phyloP scores from a whole-genome alignment of 2,329 filamentous ascomycete species.

The Scedosporium apiospermum region DNA sequence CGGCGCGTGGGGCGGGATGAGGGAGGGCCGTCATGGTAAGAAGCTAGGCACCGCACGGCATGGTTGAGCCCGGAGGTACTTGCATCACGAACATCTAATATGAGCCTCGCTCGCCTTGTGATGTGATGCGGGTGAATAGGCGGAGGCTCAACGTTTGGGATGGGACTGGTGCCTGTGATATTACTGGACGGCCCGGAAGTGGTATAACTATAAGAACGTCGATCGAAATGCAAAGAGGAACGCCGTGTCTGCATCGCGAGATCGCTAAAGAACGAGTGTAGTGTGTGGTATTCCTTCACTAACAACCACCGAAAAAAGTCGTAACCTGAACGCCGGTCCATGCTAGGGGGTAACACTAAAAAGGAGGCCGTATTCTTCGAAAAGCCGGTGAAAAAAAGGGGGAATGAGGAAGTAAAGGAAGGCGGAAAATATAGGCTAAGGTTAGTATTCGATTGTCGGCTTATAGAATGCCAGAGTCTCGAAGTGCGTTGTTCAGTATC shows the following conservation, averaged over 20 bases:
- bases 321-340: conserved; percentile 13
- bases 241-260: background rate
- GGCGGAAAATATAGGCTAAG: conserved; percentile 8
- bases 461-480: conserved; percentile 86
- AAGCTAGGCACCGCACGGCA: no score
- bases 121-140: no score
- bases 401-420: conserved; percentile 8
- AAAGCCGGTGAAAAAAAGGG: background rate
- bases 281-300: background rate
- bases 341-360: conserved; percentile 12
- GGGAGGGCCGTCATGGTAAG: no score
- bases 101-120: no score
- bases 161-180: no score
- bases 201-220: no score
- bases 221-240: background rate
- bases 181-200: no score
- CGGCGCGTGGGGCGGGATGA: no score
- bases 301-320: conserved; percentile 12
- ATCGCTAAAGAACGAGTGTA: background rate
- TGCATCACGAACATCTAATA: no score
- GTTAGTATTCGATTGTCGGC: background rate
- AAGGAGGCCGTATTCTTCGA: background rate
- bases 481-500: conserved; percentile 94
- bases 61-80: no score
- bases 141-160: no score